phyloP scores from a whole-genome alignment of 2,329 filamentous ascomycete genomes.

The Ceratocystis cacaofunesta region DNA sequence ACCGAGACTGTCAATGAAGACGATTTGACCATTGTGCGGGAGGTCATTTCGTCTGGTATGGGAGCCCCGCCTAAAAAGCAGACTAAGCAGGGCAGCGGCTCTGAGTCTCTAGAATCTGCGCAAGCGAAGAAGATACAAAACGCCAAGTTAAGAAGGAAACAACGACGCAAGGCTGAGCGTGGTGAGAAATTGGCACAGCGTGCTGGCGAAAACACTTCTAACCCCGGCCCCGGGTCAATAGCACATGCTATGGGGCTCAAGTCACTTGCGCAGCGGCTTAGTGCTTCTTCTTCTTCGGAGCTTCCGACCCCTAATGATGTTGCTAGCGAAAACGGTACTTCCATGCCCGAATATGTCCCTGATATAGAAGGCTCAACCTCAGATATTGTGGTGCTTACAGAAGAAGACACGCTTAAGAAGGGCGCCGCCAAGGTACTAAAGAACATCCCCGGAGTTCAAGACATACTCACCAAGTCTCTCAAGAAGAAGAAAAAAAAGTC shows the following conservation, averaged over 20 bases:
- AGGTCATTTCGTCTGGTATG: background rate
- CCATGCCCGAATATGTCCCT: background rate
- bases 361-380: background rate
- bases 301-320: background rate
- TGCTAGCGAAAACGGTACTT: background rate
- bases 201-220: background rate
- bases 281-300: background rate
- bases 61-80: background rate
- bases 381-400: background rate
- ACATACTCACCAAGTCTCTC: conserved; percentile 15
- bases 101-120: background rate
- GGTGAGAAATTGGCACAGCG: background rate
- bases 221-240: background rate
- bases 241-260: conserved; percentile 4
- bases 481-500: conserved; percentile 14
- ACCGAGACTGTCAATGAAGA: background rate
- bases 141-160: background rate
- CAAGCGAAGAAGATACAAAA: background rate
- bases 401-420: conserved; percentile 13
- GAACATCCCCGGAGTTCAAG: conserved; percentile 11
- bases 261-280: background rate
- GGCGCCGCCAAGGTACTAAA: conserved; percentile 16
- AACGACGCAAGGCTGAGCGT: background rate
- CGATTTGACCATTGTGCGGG: background rate
- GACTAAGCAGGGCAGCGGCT: background rate